These are phyloP conservation scores for Epichloe gansuensis DNA, from an alignment of 2,329 filamentous ascomycete genomes.

Conservation along the genomic window DNA sequence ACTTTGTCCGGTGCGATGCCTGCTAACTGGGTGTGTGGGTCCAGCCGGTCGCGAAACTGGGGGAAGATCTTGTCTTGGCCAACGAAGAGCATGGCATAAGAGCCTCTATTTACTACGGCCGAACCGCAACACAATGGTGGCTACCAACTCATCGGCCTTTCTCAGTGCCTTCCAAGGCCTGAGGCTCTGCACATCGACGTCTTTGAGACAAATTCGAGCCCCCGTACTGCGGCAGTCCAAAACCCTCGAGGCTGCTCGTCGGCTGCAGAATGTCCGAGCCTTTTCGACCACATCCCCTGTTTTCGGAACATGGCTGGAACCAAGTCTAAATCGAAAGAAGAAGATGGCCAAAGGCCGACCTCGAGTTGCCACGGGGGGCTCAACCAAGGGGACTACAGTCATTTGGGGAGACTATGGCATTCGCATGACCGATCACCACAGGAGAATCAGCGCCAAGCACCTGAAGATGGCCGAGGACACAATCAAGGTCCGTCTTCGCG, in stretches of 20 bases:
- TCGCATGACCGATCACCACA: constrained; percentile 86
- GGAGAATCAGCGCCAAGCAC: constrained; percentile 74
- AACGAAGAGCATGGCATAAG: neutral
- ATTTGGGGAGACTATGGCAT: constrained; percentile 94
- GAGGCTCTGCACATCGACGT: constrained; percentile 28
- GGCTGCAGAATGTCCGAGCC: constrained; percentile 39
- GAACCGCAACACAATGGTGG: constrained; percentile 31
- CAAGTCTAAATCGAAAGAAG: constrained; percentile 60
- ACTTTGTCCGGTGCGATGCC: neutral
- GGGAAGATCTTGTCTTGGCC: constrained; percentile 18
- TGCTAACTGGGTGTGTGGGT: neutral
- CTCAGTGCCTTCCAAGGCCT: constrained; percentile 38
- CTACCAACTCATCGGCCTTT: constrained; percentile 30
- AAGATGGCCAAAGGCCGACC: constrained; percentile 88
- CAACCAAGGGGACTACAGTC: constrained; percentile 82
- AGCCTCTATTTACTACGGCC: constrained; percentile 6
- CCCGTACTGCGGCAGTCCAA: constrained; percentile 18
- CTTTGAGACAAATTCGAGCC: constrained; percentile 25
- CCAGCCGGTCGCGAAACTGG: neutral
- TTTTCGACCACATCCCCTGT: constrained; percentile 58
- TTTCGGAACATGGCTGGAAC: constrained; percentile 68
- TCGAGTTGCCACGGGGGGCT: constrained; percentile 86
- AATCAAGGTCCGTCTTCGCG: constrained; percentile 76
- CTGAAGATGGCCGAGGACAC: constrained; percentile 88
- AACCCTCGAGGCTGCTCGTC: constrained; percentile 18